A percentile compares a stretch with the other conserved stretches of the same genome.
Evolutionary conservation across 805 yeast genomes (phyloP).

Genomic region (Candida sakaeoensis): DNA sequence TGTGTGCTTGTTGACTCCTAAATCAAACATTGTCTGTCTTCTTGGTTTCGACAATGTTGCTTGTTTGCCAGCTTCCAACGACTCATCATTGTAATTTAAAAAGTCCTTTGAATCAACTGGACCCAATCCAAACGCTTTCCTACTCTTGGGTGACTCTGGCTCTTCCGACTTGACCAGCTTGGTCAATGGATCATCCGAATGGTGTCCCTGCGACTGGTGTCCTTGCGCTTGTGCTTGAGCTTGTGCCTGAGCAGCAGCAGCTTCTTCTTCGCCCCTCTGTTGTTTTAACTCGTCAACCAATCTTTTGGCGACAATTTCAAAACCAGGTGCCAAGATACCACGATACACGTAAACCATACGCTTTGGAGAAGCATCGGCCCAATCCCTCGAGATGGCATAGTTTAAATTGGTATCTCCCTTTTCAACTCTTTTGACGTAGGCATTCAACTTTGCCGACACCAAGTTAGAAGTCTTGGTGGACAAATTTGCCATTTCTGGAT

Average conservation of each 20-base stretch:
- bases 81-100: constrained; percentile 16
- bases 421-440: constrained; percentile 80
- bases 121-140: constrained; percentile 1
- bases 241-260: constrained; percentile 4
- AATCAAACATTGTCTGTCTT: constrained; percentile 52
- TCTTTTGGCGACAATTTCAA: constrained; percentile 64
- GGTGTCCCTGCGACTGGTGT: background rate
- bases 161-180: constrained; percentile 3
- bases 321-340: constrained; percentile 73
- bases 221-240: constrained; percentile 2
- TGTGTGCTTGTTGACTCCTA: constrained; percentile 41
- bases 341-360: constrained; percentile 86
- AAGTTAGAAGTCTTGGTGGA: constrained; percentile 78
- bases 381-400: constrained; percentile 77
- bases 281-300: constrained; percentile 45
- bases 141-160: constrained; percentile 10
- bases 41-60: constrained; percentile 36
- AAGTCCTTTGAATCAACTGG: constrained; percentile 4
- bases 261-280: constrained; percentile 9
- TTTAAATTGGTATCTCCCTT: constrained; percentile 72
- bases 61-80: constrained; percentile 35
- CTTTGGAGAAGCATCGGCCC: constrained; percentile 89
- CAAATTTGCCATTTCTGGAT: constrained; percentile 80
- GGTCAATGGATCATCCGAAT: constrained; percentile 2
- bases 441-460: constrained; percentile 79